Base-by-base conservation (phyloP, 2,329 filamentous ascomycete species). In the Aschersonia sp. region DNA sequence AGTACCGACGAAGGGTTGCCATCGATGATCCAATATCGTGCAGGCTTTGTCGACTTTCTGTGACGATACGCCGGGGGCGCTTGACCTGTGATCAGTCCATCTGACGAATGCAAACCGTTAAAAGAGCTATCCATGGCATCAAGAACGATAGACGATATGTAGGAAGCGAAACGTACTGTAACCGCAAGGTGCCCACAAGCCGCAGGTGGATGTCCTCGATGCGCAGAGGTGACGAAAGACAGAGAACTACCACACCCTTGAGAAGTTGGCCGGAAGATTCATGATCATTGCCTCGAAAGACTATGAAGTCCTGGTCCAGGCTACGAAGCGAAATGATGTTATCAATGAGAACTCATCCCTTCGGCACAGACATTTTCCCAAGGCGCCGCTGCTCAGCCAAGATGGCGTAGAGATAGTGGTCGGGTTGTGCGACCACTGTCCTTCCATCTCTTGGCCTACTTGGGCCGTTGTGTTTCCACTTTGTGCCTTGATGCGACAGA, bases 211-310 rank as follows among this genome's bases (percentile, higher is more conserved):
- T 72, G 61, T 86, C 81, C 58, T 89, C 84, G 35, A 88, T 76
- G 50, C 78, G 81, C 50, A 89, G 66, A 0, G 81, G 70, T 41
- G 82, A 72, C 29, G 79, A 78, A 38, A 91, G 70, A 58, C 85
- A 89, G 38, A 91, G 70, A 38, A 89, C 82, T 32, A 91, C 67
- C 30, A 77, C 78, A 44, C 86, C 86, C 58, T 82, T 85, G 54
- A 92, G 67, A 47, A 85, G 66, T 57, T 87, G 84, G 51, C 83
- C 85, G 43, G 84, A 77, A 44, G 85, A 84, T 60, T 91, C 86
- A 60, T 84, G 74, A 49, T 86, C 81, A 55, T 69, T 75, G 51
- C 86, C 86, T 47, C 85, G 81, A 53, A 92, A 83, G 31, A 91
- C 81, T 50, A 91, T 78, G 49, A 89, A 85, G 57, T 87, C 82